Evolutionary conservation across 441 rosid genomes (phyloP).

Genomic region (Aleurites moluccanus): DNA sequence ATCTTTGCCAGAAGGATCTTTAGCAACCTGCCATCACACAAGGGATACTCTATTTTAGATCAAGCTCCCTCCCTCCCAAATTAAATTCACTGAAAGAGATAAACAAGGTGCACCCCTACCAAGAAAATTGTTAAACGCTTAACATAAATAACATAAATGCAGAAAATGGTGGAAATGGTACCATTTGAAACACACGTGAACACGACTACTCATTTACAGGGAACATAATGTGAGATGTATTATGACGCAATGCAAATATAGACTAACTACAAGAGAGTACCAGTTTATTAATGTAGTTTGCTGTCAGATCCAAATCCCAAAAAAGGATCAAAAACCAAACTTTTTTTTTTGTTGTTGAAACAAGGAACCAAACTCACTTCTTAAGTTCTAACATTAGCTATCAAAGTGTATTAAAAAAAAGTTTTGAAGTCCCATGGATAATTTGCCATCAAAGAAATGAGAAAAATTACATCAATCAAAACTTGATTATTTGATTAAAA

Average conservation of each 20-base stretch:
- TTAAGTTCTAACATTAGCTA: too few relatives aligned
- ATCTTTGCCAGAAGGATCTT: slow-evolving; percentile 77
- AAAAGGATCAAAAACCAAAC: not conserved
- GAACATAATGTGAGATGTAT: not conserved
- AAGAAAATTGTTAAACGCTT: not conserved
- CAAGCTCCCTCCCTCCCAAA: not conserved
- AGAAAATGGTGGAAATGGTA: not conserved
- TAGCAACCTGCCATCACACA: slow-evolving; percentile 49
- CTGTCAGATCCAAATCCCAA: not conserved
- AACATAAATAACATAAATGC: not conserved
- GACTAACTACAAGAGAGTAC: not conserved
- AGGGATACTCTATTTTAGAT: not conserved
- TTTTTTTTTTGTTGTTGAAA: too few relatives aligned
- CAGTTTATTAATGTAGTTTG: not conserved
- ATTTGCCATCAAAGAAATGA: too few relatives aligned
- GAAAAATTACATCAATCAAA: too few relatives aligned
- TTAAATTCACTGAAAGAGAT: not conserved
- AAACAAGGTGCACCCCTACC: not conserved
- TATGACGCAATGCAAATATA: not conserved
- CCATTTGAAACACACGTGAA: not conserved
- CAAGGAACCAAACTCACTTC: too few relatives aligned
- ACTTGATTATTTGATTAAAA: too few relatives aligned
- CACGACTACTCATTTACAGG: not conserved
- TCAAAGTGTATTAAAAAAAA: too few relatives aligned
- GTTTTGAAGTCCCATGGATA: too few relatives aligned